These are phyloP conservation scores for Candida insectorum DNA, from an alignment of 805 yeast genomes.

Conservation along the genomic window DNA sequence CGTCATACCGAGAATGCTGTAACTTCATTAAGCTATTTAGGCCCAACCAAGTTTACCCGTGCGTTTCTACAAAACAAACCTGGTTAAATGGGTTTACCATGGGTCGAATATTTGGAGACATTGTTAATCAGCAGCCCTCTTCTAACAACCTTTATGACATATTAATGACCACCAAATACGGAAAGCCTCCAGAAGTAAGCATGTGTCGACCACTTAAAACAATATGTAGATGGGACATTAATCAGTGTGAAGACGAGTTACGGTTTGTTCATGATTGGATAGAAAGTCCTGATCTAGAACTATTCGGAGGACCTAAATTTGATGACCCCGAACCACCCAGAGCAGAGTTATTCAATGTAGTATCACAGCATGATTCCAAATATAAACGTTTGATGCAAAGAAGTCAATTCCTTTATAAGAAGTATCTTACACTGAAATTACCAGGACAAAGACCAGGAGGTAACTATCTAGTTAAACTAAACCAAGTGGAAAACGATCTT, in stretches of 20 bases:
- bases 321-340: too few relatives aligned
- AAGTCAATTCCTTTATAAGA: slow-evolving; percentile 8
- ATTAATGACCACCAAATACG: slow-evolving; percentile 12
- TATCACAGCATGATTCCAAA: slow-evolving; percentile 3
- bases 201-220: slow-evolving; percentile 17
- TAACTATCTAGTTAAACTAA: background rate
- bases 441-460: slow-evolving; percentile 5
- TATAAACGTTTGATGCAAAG: slow-evolving; percentile 3
- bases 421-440: slow-evolving; percentile 4
- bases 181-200: slow-evolving; percentile 15
- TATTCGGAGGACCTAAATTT: slow-evolving; percentile 1
- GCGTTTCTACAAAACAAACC: slow-evolving; percentile 26
- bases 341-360: too few relatives aligned
- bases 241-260: slow-evolving; percentile 27
- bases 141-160: slow-evolving; percentile 10
- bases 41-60: slow-evolving; percentile 44
- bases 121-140: slow-evolving; percentile 15
- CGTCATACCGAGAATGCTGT: slow-evolving; percentile 41
- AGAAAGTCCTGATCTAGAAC: background rate
- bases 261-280: slow-evolving; percentile 14
- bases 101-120: slow-evolving; percentile 37
- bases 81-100: slow-evolving; percentile 41
- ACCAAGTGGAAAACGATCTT: background rate
- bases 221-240: slow-evolving; percentile 32
- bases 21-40: slow-evolving; percentile 30